Conservation (phyloP, 805 yeast genomes). For the Candida gorgasii region DNA sequence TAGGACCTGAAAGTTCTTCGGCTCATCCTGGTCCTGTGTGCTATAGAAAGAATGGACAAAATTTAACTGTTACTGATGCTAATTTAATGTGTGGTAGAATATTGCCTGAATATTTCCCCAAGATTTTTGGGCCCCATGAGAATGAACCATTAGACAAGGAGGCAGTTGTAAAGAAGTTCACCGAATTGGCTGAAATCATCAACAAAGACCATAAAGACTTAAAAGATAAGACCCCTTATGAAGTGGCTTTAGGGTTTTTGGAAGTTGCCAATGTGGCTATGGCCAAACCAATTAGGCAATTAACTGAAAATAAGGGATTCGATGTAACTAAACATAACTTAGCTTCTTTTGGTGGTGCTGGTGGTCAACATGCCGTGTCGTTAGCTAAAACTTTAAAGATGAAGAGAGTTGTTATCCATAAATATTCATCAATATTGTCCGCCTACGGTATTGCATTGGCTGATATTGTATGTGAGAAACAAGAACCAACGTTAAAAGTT, state of each 20-base stretch:
- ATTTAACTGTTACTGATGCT: constrained; percentile 79
- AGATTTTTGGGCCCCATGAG: constrained; percentile 80
- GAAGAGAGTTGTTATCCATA: constrained; percentile 66
- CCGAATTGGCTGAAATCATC: constrained; percentile 54
- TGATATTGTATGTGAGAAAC: constrained; percentile 79
- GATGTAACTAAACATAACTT: constrained; percentile 63
- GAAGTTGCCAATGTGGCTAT: constrained; percentile 84
- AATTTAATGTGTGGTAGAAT: constrained; percentile 71
- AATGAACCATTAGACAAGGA: constrained; percentile 66
- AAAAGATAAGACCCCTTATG: constrained; percentile 51
- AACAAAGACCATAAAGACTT: constrained; percentile 62
- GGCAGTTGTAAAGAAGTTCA: constrained; percentile 50
- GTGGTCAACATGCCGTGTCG: constrained; percentile 86
- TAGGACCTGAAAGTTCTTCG: constrained; percentile 84
- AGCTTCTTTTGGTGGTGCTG: constrained; percentile 91
- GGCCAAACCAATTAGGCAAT: constrained; percentile 86
- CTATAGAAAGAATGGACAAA: constrained; percentile 59
- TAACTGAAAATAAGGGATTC: constrained; percentile 85
- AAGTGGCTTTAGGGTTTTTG: constrained; percentile 78
- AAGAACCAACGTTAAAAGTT: constrained; percentile 62
- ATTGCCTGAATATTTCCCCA: constrained; percentile 73
- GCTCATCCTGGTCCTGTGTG: constrained; percentile 92
- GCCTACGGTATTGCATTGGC: constrained; percentile 90
- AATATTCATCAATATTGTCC: constrained; percentile 79
- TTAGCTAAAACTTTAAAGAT: constrained; percentile 75